Evolutionary conservation across 345 rosid species (phyloP).

Genomic region (Raphanus raphanistrum): DNA sequence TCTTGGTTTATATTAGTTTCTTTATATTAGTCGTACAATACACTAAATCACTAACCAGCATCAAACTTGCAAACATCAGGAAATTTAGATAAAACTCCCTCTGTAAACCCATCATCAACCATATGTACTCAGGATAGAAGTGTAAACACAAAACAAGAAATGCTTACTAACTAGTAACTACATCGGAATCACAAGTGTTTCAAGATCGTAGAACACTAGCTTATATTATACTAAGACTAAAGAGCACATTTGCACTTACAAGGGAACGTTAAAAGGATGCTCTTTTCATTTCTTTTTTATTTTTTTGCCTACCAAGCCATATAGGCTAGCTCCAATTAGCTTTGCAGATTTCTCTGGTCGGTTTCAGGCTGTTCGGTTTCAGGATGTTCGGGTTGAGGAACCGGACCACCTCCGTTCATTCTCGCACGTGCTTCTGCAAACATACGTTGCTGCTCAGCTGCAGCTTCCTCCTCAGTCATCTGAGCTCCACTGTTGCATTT

Average conservation of each 20-base stretch:
- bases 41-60: background rate
- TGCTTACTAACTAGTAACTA: conserved; percentile 39
- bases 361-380: conserved; percentile 71
- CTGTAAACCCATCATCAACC: background rate
- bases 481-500: conserved; percentile 83
- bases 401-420: conserved; percentile 76
- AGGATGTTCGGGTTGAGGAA: conserved; percentile 58
- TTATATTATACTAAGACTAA: conserved; percentile 16
- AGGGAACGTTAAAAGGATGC: conserved; percentile 22
- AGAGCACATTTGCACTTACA: conserved; percentile 33
- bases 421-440: conserved; percentile 99
- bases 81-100: background rate
- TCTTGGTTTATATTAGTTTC: background rate
- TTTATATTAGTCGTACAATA: background rate
- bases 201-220: conserved; percentile 19
- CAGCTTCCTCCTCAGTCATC: conserved; percentile 98
- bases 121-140: conserved; percentile 11
- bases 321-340: conserved; percentile 39
- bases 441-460: conserved; percentile 99
- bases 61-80: conserved; percentile 14
- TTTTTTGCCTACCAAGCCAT: background rate
- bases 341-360: conserved; percentile 57
- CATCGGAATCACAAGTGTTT: conserved; percentile 21
- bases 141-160: background rate
- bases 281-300: background rate